These are phyloP conservation scores for Phoenix dactylifera DNA, from an alignment of 176 grass and related monocot species.

Conservation along the genomic window DNA sequence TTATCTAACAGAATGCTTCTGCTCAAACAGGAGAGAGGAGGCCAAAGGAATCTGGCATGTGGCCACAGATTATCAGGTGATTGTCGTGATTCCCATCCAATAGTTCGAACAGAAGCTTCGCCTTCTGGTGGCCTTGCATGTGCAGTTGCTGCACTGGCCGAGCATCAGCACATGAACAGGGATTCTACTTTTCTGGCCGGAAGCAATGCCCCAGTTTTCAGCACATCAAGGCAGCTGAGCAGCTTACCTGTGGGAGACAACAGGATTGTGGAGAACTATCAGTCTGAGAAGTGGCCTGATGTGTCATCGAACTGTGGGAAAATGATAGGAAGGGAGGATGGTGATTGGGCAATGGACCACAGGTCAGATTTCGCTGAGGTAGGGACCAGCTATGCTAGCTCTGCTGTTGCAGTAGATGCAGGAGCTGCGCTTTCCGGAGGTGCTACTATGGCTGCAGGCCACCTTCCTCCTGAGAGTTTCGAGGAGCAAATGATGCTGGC, in stretches of 20 bases:
- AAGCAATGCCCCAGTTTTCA: slow-evolving; percentile 14
- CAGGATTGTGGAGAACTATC: slow-evolving; percentile 23
- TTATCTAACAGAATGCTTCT: slow-evolving; percentile 8
- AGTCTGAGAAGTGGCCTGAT: slow-evolving; percentile 19
- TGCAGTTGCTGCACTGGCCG: slow-evolving; percentile 72
- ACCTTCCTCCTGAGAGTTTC: slow-evolving; percentile 58
- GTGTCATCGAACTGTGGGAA: slow-evolving; percentile 18
- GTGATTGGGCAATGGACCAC: slow-evolving; percentile 35
- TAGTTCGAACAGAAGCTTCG: slow-evolving; percentile 17
- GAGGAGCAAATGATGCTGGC: slow-evolving; percentile 96
- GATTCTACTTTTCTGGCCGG: slow-evolving; percentile 20
- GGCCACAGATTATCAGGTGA: slow-evolving; percentile 4
- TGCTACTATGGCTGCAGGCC: slow-evolving; percentile 14
- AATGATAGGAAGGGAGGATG: slow-evolving; percentile 22
- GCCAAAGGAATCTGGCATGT: slow-evolving; percentile 23
- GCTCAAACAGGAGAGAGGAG: slow-evolving; percentile 60
- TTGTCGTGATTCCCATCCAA: not conserved
- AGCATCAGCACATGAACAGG: slow-evolving; percentile 47
- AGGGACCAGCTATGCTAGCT: slow-evolving; percentile 31
- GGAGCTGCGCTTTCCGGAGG: slow-evolving; percentile 15
- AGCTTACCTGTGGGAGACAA: slow-evolving; percentile 22
- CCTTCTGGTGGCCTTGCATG: slow-evolving; percentile 52
- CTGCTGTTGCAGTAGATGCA: slow-evolving; percentile 34
- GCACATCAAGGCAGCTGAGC: slow-evolving; percentile 14
- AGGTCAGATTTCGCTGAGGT: slow-evolving; percentile 38